phyloP scores from a whole-genome alignment of 345 rosid genomes.

The Salix exigua region DNA sequence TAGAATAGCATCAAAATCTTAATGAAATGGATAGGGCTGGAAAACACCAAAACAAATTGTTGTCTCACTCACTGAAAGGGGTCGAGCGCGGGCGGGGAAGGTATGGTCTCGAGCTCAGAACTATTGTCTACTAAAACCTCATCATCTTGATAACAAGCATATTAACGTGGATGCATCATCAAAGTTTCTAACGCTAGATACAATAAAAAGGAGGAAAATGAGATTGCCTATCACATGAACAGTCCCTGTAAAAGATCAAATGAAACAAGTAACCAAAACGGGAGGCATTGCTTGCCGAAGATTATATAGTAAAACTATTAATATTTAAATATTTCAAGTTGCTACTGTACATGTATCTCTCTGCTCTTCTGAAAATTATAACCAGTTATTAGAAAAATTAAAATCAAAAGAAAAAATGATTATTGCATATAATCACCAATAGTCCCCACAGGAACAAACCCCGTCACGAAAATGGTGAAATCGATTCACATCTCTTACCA shows the following conservation, averaged over 20 bases:
- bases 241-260: background rate
- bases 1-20: too few relatives aligned
- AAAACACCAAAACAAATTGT: accelerated
- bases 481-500: slow-evolving; percentile 82
- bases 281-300: background rate
- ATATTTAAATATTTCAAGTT: background rate
- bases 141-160: too few relatives aligned
- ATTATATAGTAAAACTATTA: too few relatives aligned
- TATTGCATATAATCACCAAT: slow-evolving; percentile 35
- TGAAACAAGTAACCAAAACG: background rate
- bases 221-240: too few relatives aligned
- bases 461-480: slow-evolving; percentile 77
- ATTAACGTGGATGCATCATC: too few relatives aligned
- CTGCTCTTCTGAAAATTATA: background rate
- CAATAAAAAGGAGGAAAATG: too few relatives aligned
- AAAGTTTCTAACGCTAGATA: too few relatives aligned
- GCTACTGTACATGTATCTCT: slow-evolving; percentile 3
- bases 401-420: background rate
- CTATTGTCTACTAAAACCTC: too few relatives aligned
- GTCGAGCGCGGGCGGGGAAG: too few relatives aligned
- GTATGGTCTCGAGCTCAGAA: too few relatives aligned
- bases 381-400: background rate
- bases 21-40: too few relatives aligned
- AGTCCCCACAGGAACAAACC: slow-evolving; percentile 83
- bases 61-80: too few relatives aligned